Evolutionary conservation across 495 filamentous ascomycete species (phyloP).

Genomic region (Xylaria longipes): DNA sequence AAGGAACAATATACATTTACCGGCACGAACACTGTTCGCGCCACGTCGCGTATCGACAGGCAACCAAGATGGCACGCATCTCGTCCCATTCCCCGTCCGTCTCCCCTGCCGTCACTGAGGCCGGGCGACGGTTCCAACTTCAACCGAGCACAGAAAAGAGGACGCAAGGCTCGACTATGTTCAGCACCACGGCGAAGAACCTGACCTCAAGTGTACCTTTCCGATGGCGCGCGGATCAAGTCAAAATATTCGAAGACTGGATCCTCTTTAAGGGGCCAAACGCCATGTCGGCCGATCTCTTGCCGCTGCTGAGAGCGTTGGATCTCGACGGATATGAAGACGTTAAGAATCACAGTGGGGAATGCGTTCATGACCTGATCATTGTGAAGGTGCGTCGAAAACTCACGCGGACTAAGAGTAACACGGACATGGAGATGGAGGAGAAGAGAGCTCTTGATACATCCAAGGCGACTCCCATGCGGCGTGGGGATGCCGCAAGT

Average conservation of each 20-base stretch:
- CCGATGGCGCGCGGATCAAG: slow-evolving; percentile 1
- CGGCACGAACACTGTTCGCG: background rate
- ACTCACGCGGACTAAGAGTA: background rate
- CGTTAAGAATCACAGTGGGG: background rate
- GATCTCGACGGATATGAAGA: slow-evolving; percentile 18
- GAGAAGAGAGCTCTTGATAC: background rate
- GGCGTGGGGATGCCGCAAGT: background rate
- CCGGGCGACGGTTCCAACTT: background rate
- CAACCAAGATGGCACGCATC: background rate
- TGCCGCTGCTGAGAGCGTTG: slow-evolving; percentile 4
- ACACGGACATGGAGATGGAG: background rate
- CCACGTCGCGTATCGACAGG: background rate
- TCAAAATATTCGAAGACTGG: slow-evolving; percentile 10
- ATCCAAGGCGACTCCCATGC: background rate
- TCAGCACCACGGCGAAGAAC: slow-evolving; percentile 2
- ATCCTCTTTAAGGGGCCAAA: background rate
- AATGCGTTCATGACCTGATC: slow-evolving; percentile 8
- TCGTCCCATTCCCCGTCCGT: background rate
- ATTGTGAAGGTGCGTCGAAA: slow-evolving; percentile 13
- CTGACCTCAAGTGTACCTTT: slow-evolving; percentile 6
- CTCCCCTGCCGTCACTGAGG: background rate
- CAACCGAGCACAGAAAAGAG: slow-evolving; percentile 1
- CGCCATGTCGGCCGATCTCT: background rate
- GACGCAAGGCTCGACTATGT: slow-evolving; percentile 4
- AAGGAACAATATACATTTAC: background rate